Evolutionary conservation across 148 eudicot species (phyloP), one percentile per base, ranked within the genome.

Genomic region (Fagopyrum esculentum): DNA sequence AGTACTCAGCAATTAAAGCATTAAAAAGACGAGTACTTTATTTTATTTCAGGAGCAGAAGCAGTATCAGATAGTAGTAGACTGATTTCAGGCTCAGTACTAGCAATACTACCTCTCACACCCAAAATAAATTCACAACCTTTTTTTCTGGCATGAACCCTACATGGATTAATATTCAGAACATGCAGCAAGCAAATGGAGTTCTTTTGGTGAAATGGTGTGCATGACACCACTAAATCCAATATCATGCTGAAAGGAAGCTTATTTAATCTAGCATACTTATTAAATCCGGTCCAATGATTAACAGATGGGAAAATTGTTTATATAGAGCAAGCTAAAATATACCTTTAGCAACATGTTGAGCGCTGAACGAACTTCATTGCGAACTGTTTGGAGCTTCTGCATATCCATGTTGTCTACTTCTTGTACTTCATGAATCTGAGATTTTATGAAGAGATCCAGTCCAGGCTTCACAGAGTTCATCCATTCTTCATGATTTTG

Each of bases 401-500:
- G 90, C 35, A 88, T 82, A 71, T 89, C 97, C 50, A 51, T 64
- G 43, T 89, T 88, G 63, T 77, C 76, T 57, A 89, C 72, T 50
- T 81, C 87, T 80, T 57, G 48, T 43, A 51, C 80, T 75, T 82
- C 83, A 16, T 29, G 60, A 35, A 89, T 49, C 77, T 84, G 86
- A 69, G 86, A 79, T 77, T 81, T 79, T 72, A 90, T 81, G 74
- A 75, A 9, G 69, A 86, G 86, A 85, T 82, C 87, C 60, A 94
- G 22, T 26, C 85, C 80, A 71, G 93, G 96, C 78, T 91, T 94
- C 77, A 75, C 86, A 3, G 87, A 86, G 68, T 76, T 83, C 70
- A 91, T 84, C 98, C 98, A 94, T 73, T 87, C 93, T n/a, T 61
- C 86, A 76, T 94, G 97, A 73, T 84, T 87, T 76, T 82, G 77